These are phyloP conservation scores for Exutisphaerella laricina DNA, from an alignment of 2,329 filamentous ascomycete genomes.

Conservation along the genomic window DNA sequence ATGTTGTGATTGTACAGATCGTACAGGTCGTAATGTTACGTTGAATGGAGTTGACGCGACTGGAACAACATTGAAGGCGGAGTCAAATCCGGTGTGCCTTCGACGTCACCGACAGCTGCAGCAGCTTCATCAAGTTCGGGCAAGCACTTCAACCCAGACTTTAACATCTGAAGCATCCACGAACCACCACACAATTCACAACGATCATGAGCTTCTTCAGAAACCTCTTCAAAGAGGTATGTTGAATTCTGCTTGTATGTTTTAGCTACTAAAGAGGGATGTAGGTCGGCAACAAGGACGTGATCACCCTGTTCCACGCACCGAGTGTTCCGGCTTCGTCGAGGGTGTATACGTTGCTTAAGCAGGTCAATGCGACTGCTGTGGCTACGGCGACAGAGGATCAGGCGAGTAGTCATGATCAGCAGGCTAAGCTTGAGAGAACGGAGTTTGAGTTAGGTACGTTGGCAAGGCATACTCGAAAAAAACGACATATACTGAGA, in stretches of 20 bases:
- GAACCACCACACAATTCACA: background rate
- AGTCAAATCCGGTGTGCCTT: no score
- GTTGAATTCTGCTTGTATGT: constrained; percentile 6
- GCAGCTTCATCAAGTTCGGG: background rate
- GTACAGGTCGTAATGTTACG: no score
- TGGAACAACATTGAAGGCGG: no score
- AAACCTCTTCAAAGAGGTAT: constrained; percentile 45
- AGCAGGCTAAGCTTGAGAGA: constrained; percentile 54
- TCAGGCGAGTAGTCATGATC: constrained; percentile 62
- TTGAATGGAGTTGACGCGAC: no score
- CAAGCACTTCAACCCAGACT: background rate
- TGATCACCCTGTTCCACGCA: constrained; percentile 94
- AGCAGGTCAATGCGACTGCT: constrained; percentile 69
- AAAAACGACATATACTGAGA: no score
- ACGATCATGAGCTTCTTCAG: constrained; percentile 40
- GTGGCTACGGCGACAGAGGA: constrained; percentile 64
- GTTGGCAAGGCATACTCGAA: no score
- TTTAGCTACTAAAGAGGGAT: constrained; percentile 7
- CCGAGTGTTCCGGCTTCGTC: constrained; percentile 66
- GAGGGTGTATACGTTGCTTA: constrained; percentile 69
- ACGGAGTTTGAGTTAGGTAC: constrained; percentile 69
- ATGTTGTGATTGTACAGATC: no score
- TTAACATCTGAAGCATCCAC: background rate
- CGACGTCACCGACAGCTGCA: no score
- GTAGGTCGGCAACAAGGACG: constrained; percentile 56